Conservation (phyloP, 768 basidiomycete genomes). For the Suillus tomentosus region DNA sequence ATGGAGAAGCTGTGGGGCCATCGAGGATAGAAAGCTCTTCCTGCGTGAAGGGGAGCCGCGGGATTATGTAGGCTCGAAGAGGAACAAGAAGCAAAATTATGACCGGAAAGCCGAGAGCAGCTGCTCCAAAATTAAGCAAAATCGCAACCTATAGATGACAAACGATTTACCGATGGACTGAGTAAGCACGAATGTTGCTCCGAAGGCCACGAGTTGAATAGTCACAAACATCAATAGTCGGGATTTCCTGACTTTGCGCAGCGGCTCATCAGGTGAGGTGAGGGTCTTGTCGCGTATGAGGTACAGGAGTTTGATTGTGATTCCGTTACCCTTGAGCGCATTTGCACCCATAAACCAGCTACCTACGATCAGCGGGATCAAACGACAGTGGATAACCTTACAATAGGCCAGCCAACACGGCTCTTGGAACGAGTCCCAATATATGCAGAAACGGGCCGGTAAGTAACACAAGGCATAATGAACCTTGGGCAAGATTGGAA, state of each 20-base stretch:
- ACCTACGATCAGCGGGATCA: constrained; percentile 8
- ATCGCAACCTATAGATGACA: not conserved
- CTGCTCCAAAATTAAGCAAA: constrained; percentile 37
- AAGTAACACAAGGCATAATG: constrained; percentile 76
- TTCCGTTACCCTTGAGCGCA: constrained; percentile 78
- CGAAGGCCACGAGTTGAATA: constrained; percentile 83
- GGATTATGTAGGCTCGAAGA: constrained; percentile 68
- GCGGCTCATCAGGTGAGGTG: constrained; percentile 66
- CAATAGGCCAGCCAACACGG: constrained; percentile 87
- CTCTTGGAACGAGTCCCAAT: constrained; percentile 76
- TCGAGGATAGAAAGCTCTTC: constrained; percentile 88
- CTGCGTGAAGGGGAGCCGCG: constrained; percentile 69
- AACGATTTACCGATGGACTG: constrained; percentile 74
- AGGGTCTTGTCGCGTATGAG: constrained; percentile 72
- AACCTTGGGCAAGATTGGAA: constrained; percentile 86
- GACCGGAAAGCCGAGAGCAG: constrained; percentile 89
- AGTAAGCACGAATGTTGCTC: constrained; percentile 85
- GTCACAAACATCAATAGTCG: constrained; percentile 70
- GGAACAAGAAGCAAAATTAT: constrained; percentile 86
- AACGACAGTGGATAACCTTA: constrained; percentile 38
- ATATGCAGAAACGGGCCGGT: constrained; percentile 82
- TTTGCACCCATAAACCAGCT: constrained; percentile 94
- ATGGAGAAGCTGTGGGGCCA: constrained; percentile 85
- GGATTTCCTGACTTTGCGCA: constrained; percentile 72
- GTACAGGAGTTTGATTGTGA: constrained; percentile 79